These are phyloP conservation scores for Phytophthora pluvialis DNA, from an alignment of 352 stramenopile genomes.

Conservation along the genomic window DNA sequence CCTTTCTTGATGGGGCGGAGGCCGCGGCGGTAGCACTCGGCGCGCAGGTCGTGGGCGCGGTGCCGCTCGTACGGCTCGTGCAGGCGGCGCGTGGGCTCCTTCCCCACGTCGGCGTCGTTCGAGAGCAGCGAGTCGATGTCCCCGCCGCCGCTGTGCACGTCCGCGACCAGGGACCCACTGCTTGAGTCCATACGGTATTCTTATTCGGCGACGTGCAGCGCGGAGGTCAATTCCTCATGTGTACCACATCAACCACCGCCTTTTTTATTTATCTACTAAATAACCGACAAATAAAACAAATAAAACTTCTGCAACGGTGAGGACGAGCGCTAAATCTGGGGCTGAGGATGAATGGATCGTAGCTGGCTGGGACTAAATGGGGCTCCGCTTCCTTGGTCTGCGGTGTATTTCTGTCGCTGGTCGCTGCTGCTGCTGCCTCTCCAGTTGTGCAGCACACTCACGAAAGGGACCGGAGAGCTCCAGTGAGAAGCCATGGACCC, in stretches of 20 bases:
- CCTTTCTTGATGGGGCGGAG: constrained; percentile 85
- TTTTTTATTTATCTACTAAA: too few relatives aligned
- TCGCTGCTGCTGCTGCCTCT: too few relatives aligned
- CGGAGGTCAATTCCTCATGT: too few relatives aligned
- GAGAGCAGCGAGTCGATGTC: constrained; percentile 80
- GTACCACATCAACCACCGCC: too few relatives aligned
- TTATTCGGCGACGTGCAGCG: too few relatives aligned
- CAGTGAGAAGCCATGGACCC: constrained; percentile 27
- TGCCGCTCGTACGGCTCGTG: constrained; percentile 79
- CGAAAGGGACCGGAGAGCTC: constrained; percentile 2
- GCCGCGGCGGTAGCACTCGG: constrained; percentile 80
- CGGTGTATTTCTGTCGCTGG: constrained; percentile 34
- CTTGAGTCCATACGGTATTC: constrained; percentile 30
- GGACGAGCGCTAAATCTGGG: constrained; percentile 27
- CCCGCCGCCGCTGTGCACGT: constrained; percentile 53
- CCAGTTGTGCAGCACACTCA: constrained; percentile 31
- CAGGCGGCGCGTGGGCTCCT: constrained; percentile 44
- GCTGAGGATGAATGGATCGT: background rate
- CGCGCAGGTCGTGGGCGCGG: constrained; percentile 74
- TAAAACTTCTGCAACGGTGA: constrained; percentile 18
- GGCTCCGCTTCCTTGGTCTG: constrained; percentile 10
- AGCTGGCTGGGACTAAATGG: constrained; percentile 25
- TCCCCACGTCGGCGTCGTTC: constrained; percentile 36
- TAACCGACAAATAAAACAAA: background rate
- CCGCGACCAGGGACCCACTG: constrained; percentile 36